Conservation (phyloP, 1,284 basidiomycete genomes). For the Rhodofomes roseus region DNA sequence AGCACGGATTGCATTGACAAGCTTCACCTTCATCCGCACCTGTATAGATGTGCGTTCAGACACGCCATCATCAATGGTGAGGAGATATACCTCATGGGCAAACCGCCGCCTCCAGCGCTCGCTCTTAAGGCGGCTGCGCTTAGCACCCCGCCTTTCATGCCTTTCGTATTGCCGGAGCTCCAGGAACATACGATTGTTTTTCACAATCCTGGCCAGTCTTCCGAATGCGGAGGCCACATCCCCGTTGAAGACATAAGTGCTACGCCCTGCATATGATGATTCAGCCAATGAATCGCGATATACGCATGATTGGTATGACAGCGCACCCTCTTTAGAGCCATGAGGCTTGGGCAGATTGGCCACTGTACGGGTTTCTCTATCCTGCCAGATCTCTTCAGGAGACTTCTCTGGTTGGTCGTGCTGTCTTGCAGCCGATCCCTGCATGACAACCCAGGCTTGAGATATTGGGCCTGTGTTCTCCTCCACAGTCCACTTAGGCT, state of each 20-base stretch:
- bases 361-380: constrained; percentile 11
- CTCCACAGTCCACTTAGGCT: background rate
- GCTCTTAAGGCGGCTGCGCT: constrained; percentile 59
- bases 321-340: constrained; percentile 22
- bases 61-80: constrained; percentile 12
- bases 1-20: constrained; percentile 47
- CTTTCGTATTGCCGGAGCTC: constrained; percentile 50
- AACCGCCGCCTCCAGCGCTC: constrained; percentile 67
- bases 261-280: constrained; percentile 42
- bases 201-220: constrained; percentile 49
- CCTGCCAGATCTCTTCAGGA: constrained; percentile 19
- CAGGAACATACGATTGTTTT: constrained; percentile 50
- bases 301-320: background rate
- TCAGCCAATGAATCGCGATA: no score
- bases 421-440: no score
- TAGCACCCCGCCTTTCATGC: constrained; percentile 72
- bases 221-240: constrained; percentile 42
- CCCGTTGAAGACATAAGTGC: constrained; percentile 36
- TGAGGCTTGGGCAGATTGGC: constrained; percentile 13
- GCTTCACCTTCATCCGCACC: constrained; percentile 58
- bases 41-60: constrained; percentile 27
- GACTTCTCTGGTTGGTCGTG: background rate
- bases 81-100: constrained; percentile 56
- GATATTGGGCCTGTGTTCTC: no score
- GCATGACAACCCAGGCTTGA: no score